phyloP scores from a whole-genome alignment of 1,284 basidiomycete genomes.

The Microbotryum scabiosae region DNA sequence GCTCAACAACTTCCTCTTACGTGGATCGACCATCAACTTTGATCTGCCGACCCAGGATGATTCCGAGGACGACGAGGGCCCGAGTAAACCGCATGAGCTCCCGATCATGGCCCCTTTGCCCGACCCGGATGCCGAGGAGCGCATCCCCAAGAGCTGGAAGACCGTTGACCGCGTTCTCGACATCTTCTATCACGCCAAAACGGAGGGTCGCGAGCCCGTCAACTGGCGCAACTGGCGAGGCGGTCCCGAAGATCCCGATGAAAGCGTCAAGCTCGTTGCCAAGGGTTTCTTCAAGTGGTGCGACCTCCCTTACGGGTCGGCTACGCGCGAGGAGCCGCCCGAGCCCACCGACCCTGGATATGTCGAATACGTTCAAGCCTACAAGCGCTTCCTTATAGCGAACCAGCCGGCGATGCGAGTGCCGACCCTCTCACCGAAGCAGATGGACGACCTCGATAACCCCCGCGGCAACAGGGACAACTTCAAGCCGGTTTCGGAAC shows the following conservation, averaged over 20 bases:
- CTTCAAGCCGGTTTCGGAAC: conserved; percentile 19
- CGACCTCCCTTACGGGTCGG: conserved; percentile 29
- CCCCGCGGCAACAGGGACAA: conserved; percentile 5
- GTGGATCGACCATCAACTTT: conserved; percentile 54
- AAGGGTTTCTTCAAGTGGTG: conserved; percentile 33
- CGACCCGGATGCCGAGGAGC: conserved; percentile 23
- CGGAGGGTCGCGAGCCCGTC: background rate
- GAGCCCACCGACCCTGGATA: conserved; percentile 23
- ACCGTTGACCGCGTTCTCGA: conserved; percentile 32
- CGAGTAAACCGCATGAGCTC: background rate
- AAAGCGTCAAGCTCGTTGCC: conserved; percentile 23
- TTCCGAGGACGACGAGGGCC: conserved; percentile 17
- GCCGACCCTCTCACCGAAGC: conserved; percentile 12
- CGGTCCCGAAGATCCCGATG: conserved; percentile 23
- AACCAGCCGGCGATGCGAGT: conserved; percentile 20
- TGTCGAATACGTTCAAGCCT: conserved; percentile 25
- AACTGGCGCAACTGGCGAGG: conserved; percentile 6
- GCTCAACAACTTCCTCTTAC: conserved; percentile 64
- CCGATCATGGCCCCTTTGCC: conserved; percentile 23
- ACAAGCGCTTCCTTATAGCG: conserved; percentile 25
- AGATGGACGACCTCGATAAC: conserved; percentile 26
- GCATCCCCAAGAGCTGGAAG: conserved; percentile 30
- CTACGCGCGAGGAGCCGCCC: conserved; percentile 21
- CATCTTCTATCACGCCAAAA: conserved; percentile 17
- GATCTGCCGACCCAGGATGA: conserved; percentile 19